Evolutionary conservation across 2,329 filamentous ascomycete genomes (phyloP), one percentile per base, ranked within the genome.

Genomic region (Aaosphaeria pasadenensis): DNA sequence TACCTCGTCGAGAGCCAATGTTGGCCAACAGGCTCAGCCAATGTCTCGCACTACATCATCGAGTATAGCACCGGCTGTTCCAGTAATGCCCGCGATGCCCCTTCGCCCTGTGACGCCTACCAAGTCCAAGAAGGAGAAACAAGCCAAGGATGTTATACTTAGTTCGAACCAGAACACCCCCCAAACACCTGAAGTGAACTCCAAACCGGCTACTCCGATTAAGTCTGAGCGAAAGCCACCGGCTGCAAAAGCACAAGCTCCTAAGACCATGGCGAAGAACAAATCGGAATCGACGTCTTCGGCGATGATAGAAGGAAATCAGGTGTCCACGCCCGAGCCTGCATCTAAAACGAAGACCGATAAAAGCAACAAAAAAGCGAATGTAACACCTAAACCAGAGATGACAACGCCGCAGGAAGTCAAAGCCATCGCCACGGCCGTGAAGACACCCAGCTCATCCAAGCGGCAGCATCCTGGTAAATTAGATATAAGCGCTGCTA

Each of bases 381-480:
- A 24, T 24, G 17, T 24, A 24, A 24, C 17, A 24, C 17, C 17
- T 28, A 40, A 40, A 40, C 7, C 11, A 11, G 24, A 13, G 11
- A 40, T 9, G 9, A 29, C 44, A 30, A 17, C 44, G 43, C 33
- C 33, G n/a, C 9, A 9, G n/a, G 7, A 9, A 9, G 33, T 36
- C 9, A 36, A 36, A 36, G 7, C 33, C 33, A n/a, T 36, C 17
- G 17, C 17, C 17, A 24, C 17, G 17, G 17, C 17, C 17, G 17
- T 24, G 17, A 44, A 48, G n/a, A 52, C 49, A 7, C 49, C 58
- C 6, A 38, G 42, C 9, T 53, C 52, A 4, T 51, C 53, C 2
- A 72, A 71, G 51, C 63, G 69, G 32, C 69, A 76, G 47, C 72
- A 68, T 48, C 75, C 73, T 33, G 73, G 74, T 11, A 77, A 77